A percentile compares a stretch with the other conserved stretches of the same genome.
Evolutionary conservation across 768 basidiomycete genomes (phyloP).

Genomic region (Cystobasidium ongulense): DNA sequence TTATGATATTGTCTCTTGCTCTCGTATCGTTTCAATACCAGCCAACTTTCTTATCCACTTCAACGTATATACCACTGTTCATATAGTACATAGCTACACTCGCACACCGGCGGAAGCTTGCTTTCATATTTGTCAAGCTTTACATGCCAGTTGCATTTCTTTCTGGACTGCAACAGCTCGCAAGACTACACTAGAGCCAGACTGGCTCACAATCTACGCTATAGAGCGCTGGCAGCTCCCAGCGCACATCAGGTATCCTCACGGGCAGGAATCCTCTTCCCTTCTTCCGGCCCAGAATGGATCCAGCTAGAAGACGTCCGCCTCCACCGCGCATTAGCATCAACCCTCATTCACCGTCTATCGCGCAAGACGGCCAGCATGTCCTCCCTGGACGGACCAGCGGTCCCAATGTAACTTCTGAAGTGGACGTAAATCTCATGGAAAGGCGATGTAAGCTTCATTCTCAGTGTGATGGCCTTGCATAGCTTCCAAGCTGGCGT

Average conservation of each 20-base stretch:
- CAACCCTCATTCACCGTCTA: not conserved
- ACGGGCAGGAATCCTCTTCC: not conserved
- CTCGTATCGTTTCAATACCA: not conserved
- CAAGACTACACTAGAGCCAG: not conserved
- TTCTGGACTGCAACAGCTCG: not conserved
- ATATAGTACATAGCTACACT: not conserved
- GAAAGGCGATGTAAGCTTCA: conserved; percentile 23
- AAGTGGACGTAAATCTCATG: not conserved
- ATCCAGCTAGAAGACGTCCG: not conserved
- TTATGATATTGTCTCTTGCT: not conserved
- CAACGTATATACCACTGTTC: not conserved
- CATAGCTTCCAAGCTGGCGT: not conserved
- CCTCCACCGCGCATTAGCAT: conserved; percentile 10
- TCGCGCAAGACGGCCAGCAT: not conserved
- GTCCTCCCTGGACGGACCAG: not conserved
- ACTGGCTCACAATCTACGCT: not conserved
- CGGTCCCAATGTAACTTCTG: not conserved
- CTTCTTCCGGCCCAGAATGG: not conserved
- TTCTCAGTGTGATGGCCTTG: not conserved
- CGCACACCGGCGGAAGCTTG: not conserved
- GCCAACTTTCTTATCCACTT: not conserved
- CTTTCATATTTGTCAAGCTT: not conserved
- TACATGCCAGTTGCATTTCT: not conserved
- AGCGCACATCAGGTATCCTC: not conserved
- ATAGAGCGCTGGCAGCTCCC: not conserved